Base-by-base conservation (phyloP, 169 alveolate genomes). In the Amoebophrya sp. region DNA sequence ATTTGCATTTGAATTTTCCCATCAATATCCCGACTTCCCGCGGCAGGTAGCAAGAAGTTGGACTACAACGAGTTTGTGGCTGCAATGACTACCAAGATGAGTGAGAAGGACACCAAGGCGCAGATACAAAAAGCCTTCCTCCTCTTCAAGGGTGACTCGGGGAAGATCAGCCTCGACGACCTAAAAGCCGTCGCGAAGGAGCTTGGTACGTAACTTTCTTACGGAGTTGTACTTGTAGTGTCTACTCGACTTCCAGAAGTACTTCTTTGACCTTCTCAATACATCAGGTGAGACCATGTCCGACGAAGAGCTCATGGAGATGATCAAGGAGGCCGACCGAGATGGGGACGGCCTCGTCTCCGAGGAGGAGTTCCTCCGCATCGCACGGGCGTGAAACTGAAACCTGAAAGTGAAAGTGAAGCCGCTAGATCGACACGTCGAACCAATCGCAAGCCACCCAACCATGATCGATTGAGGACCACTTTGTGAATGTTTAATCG, bases 311-410 rank as follows among this genome's bases (percentile, higher is more conserved):
- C 94, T 98, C 87, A 95, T 96, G 91, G 97, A 96, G 96, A 98
- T 98, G 99, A 97, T 98, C 87, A 98, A 96, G 91, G 99, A 97
- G 95, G 99, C 99, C 42, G 99, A 98, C 90, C 93, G 98, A 91
- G 99, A 98, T 93, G 99, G 98, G 50, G 99, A 97, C 93, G 99
- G 99, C 26, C 99, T 96, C 89, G 96, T 98, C 70, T 95, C 95
- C 92, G 99, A 97, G 92, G 98, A 97, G 89, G 99, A 98, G 92
- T 98, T 98, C 94, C 94, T 97, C 90, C 96, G 98, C 91, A 97
- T 98, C 41, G 97, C 97, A 99, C 97, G 96, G 92, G 97, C 97
- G 94, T 97, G 99, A n/a, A n/a, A n/a, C n/a, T n/a, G n/a, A n/a
- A n/a, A n/a, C n/a, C n/a, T n/a, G n/a, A n/a, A n/a, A n/a, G n/a